Evolutionary conservation across 108 stramenopile species (phyloP).

Genomic region (Chaetoceros tenuissimus): DNA sequence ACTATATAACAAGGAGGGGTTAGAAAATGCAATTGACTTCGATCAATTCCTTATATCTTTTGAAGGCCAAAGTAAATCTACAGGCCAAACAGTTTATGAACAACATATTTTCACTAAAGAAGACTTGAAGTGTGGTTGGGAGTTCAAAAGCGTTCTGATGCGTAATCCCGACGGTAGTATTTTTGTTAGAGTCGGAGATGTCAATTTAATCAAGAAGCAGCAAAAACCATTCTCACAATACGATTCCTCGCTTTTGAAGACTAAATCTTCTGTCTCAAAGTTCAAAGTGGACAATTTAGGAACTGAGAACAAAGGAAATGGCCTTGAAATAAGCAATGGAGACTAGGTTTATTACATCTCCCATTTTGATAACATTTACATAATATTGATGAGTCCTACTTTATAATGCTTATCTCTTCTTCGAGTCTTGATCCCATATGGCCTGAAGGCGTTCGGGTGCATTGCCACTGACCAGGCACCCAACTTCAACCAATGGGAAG

Average conservation of each 20-base stretch:
- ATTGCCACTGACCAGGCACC: conserved; percentile 1
- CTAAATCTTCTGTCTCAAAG: no score
- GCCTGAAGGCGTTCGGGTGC: background rate
- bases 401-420: no score
- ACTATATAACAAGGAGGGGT: conserved; percentile 32
- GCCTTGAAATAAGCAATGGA: no score
- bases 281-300: no score
- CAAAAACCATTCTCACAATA: no score
- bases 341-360: no score
- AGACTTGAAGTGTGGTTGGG: conserved; percentile 68
- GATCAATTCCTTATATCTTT: conserved; percentile 65
- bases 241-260: no score
- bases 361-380: no score
- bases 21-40: conserved; percentile 54
- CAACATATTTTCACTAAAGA: conserved; percentile 72
- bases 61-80: conserved; percentile 64
- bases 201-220: background rate
- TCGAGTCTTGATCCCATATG: background rate
- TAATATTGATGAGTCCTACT: no score
- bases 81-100: conserved; percentile 56
- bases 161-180: background rate
- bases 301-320: no score
- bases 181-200: background rate
- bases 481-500: conserved; percentile 6
- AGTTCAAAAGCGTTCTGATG: conserved; percentile 21